Percentiles rank a stretch among this genome's conserved stretches.
phyloP scores from a whole-genome alignment of 176 grass and related monocot genomes.

The Neostapfia colusana region DNA sequence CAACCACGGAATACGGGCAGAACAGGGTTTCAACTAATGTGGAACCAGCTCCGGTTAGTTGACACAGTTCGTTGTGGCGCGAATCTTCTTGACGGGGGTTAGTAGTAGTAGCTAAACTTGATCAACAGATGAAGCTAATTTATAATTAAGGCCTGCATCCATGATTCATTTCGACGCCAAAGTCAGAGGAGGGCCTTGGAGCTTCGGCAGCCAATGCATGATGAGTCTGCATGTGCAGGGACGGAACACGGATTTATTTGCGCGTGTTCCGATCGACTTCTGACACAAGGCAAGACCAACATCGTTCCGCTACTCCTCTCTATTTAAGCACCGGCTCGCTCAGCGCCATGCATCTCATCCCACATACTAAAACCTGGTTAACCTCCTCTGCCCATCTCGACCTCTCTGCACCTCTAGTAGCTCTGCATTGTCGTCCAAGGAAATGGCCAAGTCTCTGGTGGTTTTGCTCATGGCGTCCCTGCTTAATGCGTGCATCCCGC shows the following conservation, averaged over 20 bases:
- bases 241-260: slow-evolving; percentile 39
- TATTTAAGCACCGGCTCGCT: slow-evolving; percentile 6
- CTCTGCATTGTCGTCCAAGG: background rate
- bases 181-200: slow-evolving; percentile 21
- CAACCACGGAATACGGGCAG: slow-evolving; percentile 27
- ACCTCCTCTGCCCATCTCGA: background rate
- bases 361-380: background rate
- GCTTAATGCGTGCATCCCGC: background rate
- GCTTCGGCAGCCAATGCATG: background rate
- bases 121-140: background rate
- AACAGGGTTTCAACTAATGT: slow-evolving; percentile 14
- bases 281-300: slow-evolving; percentile 12
- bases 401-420: background rate
- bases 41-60: slow-evolving; percentile 14
- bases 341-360: slow-evolving; percentile 18
- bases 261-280: background rate
- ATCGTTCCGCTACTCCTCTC: background rate
- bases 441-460: background rate
- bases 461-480: background rate
- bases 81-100: background rate
- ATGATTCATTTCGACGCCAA: background rate
- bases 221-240: slow-evolving; percentile 28
- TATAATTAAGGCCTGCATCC: background rate
- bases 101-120: background rate
- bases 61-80: background rate